These are phyloP conservation scores for Ogataea haglerorum DNA, from an alignment of 805 yeast species.

Conservation along the genomic window DNA sequence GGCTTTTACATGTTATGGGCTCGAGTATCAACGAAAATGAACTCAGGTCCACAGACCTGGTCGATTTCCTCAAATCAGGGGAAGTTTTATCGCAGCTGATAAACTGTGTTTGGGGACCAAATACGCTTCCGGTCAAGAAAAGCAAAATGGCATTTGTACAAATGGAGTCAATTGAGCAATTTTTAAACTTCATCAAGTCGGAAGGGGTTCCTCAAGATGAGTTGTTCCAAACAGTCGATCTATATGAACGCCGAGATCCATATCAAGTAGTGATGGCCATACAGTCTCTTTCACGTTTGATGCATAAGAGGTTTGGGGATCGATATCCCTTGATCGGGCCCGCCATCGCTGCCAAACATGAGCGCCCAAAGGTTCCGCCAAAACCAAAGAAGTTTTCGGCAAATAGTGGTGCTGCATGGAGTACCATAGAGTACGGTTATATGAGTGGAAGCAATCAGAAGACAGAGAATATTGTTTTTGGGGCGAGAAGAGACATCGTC, in stretches of 20 bases:
- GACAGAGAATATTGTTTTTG: conserved; percentile 52
- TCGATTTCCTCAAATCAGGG: conserved; percentile 62
- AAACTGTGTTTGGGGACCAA: conserved; percentile 38
- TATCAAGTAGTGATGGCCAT: conserved; percentile 74
- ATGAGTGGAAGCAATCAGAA: conserved; percentile 55
- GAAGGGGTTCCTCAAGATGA: conserved; percentile 80
- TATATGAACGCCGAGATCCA: conserved; percentile 71
- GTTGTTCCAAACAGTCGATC: conserved; percentile 72
- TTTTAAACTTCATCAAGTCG: conserved; percentile 55
- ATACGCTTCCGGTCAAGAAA: conserved; percentile 47
- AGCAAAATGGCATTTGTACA: conserved; percentile 73
- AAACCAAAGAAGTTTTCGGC: conserved; percentile 48
- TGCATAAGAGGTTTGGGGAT: conserved; percentile 50
- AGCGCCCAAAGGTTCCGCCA: conserved; percentile 48
- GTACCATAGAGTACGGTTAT: conserved; percentile 56
- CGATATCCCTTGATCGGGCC: conserved; percentile 57
- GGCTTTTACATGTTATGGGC: conserved; percentile 47
- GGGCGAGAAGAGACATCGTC: conserved; percentile 46
- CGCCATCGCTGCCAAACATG: conserved; percentile 43
- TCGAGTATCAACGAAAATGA: conserved; percentile 22
- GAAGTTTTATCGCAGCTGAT: conserved; percentile 46
- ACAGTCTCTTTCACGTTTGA: conserved; percentile 68
- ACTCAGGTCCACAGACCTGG: conserved; percentile 38
- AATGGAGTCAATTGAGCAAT: conserved; percentile 83
- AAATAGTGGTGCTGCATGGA: conserved; percentile 43